These are phyloP conservation scores for Erysiphe pulchra DNA, from an alignment of 2,329 filamentous ascomycete genomes.

Conservation along the genomic window DNA sequence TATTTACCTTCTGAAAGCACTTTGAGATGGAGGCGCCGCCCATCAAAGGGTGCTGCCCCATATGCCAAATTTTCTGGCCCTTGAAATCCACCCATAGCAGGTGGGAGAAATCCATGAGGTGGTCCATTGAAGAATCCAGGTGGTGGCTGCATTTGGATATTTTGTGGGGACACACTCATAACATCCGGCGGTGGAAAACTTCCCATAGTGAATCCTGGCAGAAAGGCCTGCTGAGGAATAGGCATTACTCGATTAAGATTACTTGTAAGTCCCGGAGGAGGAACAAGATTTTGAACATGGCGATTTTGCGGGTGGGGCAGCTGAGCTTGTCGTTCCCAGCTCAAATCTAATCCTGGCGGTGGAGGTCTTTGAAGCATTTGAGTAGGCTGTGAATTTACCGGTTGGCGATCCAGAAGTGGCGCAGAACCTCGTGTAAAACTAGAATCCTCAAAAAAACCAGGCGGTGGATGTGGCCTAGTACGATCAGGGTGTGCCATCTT, in stretches of 20 bases:
- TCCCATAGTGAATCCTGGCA: constrained; percentile 30
- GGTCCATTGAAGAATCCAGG: constrained; percentile 18
- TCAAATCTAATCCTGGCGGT: constrained; percentile 32
- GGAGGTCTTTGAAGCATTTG: constrained; percentile 39
- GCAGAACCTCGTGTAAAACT: constrained; percentile 8
- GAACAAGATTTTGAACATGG: constrained; percentile 25
- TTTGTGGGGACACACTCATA: constrained; percentile 14
- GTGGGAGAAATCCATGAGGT: constrained; percentile 25
- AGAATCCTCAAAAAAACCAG: constrained; percentile 12
- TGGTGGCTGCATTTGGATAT: constrained; percentile 26
- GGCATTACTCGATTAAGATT: constrained; percentile 18
- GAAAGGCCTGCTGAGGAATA: constrained; percentile 29
- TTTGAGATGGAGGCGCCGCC: constrained; percentile 27
- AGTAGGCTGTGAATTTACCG: constrained; percentile 23
- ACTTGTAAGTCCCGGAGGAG: constrained; percentile 29
- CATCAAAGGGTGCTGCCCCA: constrained; percentile 24
- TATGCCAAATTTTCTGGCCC: constrained; percentile 25
- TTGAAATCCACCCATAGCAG: constrained; percentile 29
- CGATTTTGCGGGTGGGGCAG: constrained; percentile 5
- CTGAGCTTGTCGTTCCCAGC: constrained; percentile 13
- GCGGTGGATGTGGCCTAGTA: constrained; percentile 12
- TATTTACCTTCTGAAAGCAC: constrained; percentile 17
- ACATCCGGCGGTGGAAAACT: constrained; percentile 21
- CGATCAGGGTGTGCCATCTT: constrained; percentile 9
- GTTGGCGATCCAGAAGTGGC: constrained; percentile 9